Conservation (phyloP, 768 basidiomycete species). For the Boletellus ananiceps region DNA sequence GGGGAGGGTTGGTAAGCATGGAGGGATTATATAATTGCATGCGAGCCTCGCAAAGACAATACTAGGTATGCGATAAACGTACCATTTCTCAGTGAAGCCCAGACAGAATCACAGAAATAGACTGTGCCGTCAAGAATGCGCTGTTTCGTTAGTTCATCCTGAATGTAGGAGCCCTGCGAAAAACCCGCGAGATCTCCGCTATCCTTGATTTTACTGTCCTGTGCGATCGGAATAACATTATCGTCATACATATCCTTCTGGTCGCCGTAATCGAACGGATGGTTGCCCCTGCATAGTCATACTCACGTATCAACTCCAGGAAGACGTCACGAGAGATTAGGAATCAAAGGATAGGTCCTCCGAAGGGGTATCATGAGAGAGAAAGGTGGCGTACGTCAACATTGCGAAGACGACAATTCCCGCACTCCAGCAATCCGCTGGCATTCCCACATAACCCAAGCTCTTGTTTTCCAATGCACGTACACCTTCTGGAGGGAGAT, state of each 20-base stretch:
- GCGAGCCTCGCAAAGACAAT: not conserved
- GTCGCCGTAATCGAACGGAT: slow-evolving; percentile 69
- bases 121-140: slow-evolving; percentile 62
- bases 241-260: slow-evolving; percentile 13
- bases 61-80: slow-evolving; percentile 12
- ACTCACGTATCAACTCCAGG: slow-evolving; percentile 7
- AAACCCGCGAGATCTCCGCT: slow-evolving; percentile 29
- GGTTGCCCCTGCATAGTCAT: slow-evolving; percentile 50
- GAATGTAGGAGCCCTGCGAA: slow-evolving; percentile 34
- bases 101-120: slow-evolving; percentile 50
- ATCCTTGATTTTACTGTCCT: slow-evolving; percentile 29
- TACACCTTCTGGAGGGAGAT: slow-evolving; percentile 82
- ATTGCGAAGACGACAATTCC: slow-evolving; percentile 80
- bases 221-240: slow-evolving; percentile 2
- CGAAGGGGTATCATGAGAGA: not conserved
- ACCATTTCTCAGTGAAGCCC: slow-evolving; percentile 61
- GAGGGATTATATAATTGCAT: not conserved
- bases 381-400: slow-evolving; percentile 57
- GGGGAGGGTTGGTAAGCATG: too few species aligned
- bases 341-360: not conserved
- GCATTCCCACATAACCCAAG: slow-evolving; percentile 73
- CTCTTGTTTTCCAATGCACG: slow-evolving; percentile 72
- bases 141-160: slow-evolving; percentile 62
- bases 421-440: slow-evolving; percentile 88
- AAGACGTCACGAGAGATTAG: not conserved